Evolutionary conservation across 1,284 basidiomycete genomes (phyloP), one percentile per base, ranked within the genome.

Genomic region (Marasmius oreades): DNA sequence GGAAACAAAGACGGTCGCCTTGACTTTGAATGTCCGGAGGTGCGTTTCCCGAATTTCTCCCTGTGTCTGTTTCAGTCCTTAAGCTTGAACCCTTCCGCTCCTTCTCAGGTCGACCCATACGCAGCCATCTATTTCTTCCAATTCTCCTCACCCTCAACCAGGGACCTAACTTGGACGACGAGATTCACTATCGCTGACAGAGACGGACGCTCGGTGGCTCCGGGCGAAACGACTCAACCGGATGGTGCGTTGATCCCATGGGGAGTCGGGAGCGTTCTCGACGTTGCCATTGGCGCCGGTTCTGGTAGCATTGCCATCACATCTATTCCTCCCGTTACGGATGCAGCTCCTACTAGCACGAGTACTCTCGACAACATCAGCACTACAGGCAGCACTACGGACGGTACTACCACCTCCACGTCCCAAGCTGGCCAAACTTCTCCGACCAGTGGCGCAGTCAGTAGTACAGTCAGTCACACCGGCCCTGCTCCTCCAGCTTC

Each of bases 121-220:
- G 77, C 90, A 2, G 69, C 82, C 26, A 85, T 92, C 62, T 93
- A 91, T 73, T 92, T 93, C 76, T 91, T 89, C 70, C 87, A 90
- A 66, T 91, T 86, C 74, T 77, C 80, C 14, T 69, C 79, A 2
- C 69, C 77, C 0, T 63, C 62, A 4, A 66, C 78, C 0, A 3
- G 66, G 26, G 70, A 75, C 62, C 77, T 77, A 45, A 75, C 77
- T 18, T 95, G 92, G 91, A 92, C 92, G 0, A 85, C 82, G 7
- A 86, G 92, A 39, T 95, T 93, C 77, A 76, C 87, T 42, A 91
- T 94, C 66, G 84, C 88, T 0, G 78, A 78, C 39, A 53, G 77
- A 1, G 64, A 70, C 33, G 86, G 85, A 18, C 31, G 33, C 23
- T 11, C 6, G 7, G 28, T 33, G 7, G 12, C 47, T 14, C 47